Evolutionary conservation across 2,329 filamentous ascomycete genomes (phyloP).

Genomic region (Colletotrichum tofieldiae): DNA sequence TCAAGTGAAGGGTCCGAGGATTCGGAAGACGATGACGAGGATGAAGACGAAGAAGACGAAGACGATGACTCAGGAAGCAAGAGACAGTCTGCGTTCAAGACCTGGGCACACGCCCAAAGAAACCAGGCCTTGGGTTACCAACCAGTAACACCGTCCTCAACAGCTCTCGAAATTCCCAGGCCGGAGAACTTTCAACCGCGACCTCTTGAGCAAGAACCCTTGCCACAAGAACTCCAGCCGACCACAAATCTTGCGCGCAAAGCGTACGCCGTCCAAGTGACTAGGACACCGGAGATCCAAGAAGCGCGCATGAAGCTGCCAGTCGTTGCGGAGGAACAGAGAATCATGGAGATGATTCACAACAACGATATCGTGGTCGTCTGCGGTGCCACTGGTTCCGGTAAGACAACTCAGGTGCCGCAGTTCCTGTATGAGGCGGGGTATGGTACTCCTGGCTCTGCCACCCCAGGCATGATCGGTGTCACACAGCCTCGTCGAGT

Average conservation of each 20-base stretch:
- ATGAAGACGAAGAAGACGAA: conserved; percentile 52
- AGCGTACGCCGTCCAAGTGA: conserved; percentile 81
- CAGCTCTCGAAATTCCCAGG: conserved; percentile 67
- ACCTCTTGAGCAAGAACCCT: conserved; percentile 78
- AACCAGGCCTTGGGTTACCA: conserved; percentile 84
- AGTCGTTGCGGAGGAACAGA: conserved; percentile 95
- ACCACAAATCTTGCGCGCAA: conserved; percentile 76
- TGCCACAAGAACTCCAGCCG: conserved; percentile 77
- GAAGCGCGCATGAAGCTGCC: conserved; percentile 84
- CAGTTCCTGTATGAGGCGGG: conserved; percentile 97
- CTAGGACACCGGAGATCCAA: conserved; percentile 81
- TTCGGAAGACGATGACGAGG: conserved; percentile 49
- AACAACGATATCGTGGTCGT: conserved; percentile 92
- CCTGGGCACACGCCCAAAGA: conserved; percentile 90
- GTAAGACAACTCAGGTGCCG: conserved; percentile 97
- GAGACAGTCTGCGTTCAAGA: conserved; percentile 83
- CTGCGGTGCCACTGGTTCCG: conserved; percentile 95
- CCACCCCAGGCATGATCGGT: conserved; percentile 92
- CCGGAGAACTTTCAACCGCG: conserved; percentile 77
- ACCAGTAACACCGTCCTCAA: conserved; percentile 60
- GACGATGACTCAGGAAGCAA: conserved; percentile 51
- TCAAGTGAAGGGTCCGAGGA: conserved; percentile 47
- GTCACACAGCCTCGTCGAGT: conserved; percentile 96
- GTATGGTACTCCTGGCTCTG: conserved; percentile 83
- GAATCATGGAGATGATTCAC: conserved; percentile 97